Conservation (phyloP, 495 filamentous ascomycete species). For the Aspergillus bertholletiae region DNA sequence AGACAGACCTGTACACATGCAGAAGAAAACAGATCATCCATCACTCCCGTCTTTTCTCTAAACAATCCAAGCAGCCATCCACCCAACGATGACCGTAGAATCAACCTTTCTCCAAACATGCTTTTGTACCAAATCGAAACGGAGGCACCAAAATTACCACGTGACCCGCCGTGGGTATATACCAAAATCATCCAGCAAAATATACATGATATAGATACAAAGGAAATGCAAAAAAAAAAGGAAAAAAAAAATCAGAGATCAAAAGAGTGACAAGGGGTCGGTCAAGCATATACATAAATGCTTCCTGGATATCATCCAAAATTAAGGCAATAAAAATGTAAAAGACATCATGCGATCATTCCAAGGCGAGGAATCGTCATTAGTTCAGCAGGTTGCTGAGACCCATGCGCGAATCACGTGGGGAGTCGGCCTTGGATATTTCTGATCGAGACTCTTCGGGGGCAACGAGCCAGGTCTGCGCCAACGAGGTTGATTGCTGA, state of each 20-base stretch:
- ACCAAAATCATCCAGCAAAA: slow-evolving; percentile 9
- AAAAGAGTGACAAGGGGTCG: slow-evolving; percentile 17
- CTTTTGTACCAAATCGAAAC: slow-evolving; percentile 4
- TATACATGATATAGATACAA: slow-evolving; percentile 42
- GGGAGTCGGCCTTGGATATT: slow-evolving; percentile 19
- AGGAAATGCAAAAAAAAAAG: slow-evolving; percentile 15
- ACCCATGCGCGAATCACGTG: slow-evolving; percentile 46
- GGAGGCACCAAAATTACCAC: slow-evolving; percentile 8
- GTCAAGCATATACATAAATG: slow-evolving; percentile 30
- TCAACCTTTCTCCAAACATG: not conserved
- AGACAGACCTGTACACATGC: slow-evolving; percentile 11
- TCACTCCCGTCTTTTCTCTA: slow-evolving; percentile 13
- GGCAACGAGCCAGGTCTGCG: slow-evolving; percentile 19
- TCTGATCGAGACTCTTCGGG: slow-evolving; percentile 10
- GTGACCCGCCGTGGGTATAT: slow-evolving; percentile 18
- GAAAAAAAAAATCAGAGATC: slow-evolving; percentile 8
- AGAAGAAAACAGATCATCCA: slow-evolving; percentile 4
- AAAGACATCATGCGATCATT: slow-evolving; percentile 24
- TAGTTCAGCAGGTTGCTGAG: slow-evolving; percentile 38
- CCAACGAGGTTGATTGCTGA: slow-evolving; percentile 17
- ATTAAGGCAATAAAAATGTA: slow-evolving; percentile 13
- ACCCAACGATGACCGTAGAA: not conserved
- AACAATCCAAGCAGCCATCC: slow-evolving; percentile 6
- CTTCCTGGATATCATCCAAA: slow-evolving; percentile 16
- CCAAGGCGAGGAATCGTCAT: slow-evolving; percentile 6